A percentile compares a stretch with the other conserved stretches of the same genome.
Evolutionary conservation across 2,329 filamentous ascomycete species (phyloP).

Genomic region (Neophaeococcomyces mojaviensis): DNA sequence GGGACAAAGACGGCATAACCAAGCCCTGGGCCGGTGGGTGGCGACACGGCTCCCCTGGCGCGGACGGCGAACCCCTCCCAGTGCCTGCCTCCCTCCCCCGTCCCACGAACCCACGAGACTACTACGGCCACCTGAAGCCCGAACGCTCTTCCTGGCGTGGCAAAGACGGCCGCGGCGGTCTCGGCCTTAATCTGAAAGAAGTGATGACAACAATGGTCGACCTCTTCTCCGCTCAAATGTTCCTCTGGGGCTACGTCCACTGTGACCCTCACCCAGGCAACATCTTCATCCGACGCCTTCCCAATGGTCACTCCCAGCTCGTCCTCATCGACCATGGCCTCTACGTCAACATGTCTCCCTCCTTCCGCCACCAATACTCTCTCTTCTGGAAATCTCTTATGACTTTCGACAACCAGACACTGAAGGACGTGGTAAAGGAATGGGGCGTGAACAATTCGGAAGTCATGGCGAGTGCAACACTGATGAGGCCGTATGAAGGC

Average conservation of each 20-base stretch:
- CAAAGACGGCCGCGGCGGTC: constrained; percentile 62
- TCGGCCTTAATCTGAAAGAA: constrained; percentile 73
- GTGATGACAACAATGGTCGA: constrained; percentile 97
- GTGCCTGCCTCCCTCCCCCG: constrained; percentile 30
- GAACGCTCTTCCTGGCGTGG: constrained; percentile 74
- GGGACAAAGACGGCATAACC: constrained; percentile 80
- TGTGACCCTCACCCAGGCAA: constrained; percentile 97
- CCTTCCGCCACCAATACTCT: constrained; percentile 79
- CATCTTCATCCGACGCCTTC: constrained; percentile 83
- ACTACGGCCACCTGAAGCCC: constrained; percentile 62
- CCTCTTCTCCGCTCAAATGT: constrained; percentile 95
- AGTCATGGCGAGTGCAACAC: constrained; percentile 81
- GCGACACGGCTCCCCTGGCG: constrained; percentile 69
- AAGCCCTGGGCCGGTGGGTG: constrained; percentile 70
- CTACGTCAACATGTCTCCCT: constrained; percentile 81
- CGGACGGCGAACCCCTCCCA: constrained; percentile 58
- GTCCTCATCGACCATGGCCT: constrained; percentile 96
- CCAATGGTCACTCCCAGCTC: constrained; percentile 75
- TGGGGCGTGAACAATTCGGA: constrained; percentile 91
- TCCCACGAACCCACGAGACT: constrained; percentile 41
- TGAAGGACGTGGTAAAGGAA: constrained; percentile 60
- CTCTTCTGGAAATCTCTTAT: constrained; percentile 90
- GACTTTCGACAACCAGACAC: constrained; percentile 82
- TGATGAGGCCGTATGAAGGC: constrained; percentile 85
- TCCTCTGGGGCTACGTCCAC: constrained; percentile 91